Base-by-base conservation (phyloP, 495 filamentous ascomycete genomes). In the Cercophora scortea region DNA sequence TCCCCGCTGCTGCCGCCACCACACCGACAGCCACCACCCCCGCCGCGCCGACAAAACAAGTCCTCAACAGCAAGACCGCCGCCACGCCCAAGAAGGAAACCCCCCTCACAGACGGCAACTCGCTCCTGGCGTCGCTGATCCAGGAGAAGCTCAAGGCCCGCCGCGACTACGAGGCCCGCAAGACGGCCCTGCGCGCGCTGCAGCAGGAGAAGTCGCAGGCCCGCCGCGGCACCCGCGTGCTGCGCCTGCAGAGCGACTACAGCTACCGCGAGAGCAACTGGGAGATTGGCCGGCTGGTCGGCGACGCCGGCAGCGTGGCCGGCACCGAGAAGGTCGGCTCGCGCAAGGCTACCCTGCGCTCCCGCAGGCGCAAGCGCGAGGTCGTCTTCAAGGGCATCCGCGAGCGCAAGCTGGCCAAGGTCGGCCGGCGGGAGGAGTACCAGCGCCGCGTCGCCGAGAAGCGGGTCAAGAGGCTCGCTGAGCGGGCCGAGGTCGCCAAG, bases 261-360 rank as follows among this genome's bases (percentile, higher is more conserved):
- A 85, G 86, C 71, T 91, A 88, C 69, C 79, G 88, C 53, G 85
- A 91, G 72, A 76, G 81, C 48, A 95, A 93, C 70, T 92, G 85
- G 85, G 71, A 83, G 64, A 90, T 96, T 71, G 91, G 90, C 49
- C 71, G 69, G 1, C 50, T 77, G 33, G 61, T 75, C 1, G 61
- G 61, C 42, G 60, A 63, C 36, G 53, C 45, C 15, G 64, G 66
- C 40, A 51, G 34, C 46, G 51, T 65, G 4, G 54, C 59, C 3
- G 64, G 66, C 35, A 56, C 62, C 4, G 64, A 63, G 46, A 63
- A 63, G 59, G 35, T 45, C 13, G 58, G 51, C 2, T 60, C 58
- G 45, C 50, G 62, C 34, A 63, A 60, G 54, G 58, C 54, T 25
- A 63, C 58, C 58, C 52, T 69, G 53, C 61, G 63, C 12, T 34